Base-by-base conservation (phyloP, 257 asterid species). In the Scutellaria minor region DNA sequence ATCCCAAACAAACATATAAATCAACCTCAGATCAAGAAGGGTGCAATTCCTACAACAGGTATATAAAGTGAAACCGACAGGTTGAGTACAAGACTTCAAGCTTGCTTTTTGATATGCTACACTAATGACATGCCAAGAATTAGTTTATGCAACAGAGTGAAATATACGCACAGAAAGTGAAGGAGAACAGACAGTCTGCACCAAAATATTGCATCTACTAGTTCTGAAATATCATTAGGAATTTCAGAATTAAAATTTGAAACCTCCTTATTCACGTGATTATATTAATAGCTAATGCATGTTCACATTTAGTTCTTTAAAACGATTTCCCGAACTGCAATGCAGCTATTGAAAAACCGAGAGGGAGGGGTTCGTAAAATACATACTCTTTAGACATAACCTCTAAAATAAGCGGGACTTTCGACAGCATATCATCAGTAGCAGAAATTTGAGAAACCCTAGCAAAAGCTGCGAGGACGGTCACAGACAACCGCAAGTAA, bases 381-480 rank as follows among this genome's bases (percentile, higher is more conserved):
- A 75, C 94, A 71, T 78, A 93, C 97, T 74, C 86, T 40, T 20
- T 64, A 13, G 86, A 77, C 80, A 86, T 48, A 63, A 78, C 73
- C 78, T 89, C 90, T 77, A 89, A 20, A 56, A 94, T 48, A 22
- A 87, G 84, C 31, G 93, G 90, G 66, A 94, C 68, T 61, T 77
- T 76, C 0, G 88, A 56, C 45, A 84, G 66, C 93, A 94, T 89
- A 46, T 89, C 87, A 52, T 80, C 74, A 22, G 90, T 79, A 74
- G 95, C 78, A 42, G 97, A 97, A 71, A 94, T 82, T 74, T 88
- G 84, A 6, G 93, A 81, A 67, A 88, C 86, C 78, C 97, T 84
- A 40, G 90, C 85, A 73, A 94, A 80, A 5, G 95, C 81, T 3
- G 99, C 85, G 22, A 94, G 88, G 56, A 94, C 76, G 4, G 93